Evolutionary conservation across 176 grass and related monocot genomes (phyloP).

Genomic region (Phyllostachys edulis): DNA sequence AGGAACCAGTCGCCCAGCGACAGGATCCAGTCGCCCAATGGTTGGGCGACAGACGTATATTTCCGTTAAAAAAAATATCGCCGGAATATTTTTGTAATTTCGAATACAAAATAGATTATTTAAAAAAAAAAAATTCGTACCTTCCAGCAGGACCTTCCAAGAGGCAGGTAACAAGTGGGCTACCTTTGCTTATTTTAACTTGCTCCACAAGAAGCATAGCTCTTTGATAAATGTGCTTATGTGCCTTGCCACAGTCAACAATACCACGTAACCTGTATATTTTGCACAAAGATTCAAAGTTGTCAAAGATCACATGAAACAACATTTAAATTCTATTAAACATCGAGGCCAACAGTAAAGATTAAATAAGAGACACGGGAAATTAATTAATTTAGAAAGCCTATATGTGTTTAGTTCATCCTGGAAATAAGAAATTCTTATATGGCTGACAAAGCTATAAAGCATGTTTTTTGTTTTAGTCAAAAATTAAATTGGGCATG

Average conservation of each 20-base stretch:
- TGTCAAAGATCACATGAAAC: neutral
- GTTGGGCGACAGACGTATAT: too few species aligned
- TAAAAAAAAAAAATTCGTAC: too few species aligned
- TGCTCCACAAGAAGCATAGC: slow-evolving; percentile 92
- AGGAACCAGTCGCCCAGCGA: too few species aligned
- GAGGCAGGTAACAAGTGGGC: slow-evolving; percentile 94
- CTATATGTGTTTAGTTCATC: neutral
- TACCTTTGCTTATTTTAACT: slow-evolving; percentile 90
- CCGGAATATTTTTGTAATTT: too few species aligned
- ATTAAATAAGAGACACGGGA: neutral
- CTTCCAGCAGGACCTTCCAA: slow-evolving; percentile 92
- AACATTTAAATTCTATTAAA: slow-evolving; percentile 6
- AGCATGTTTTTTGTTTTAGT: neutral
- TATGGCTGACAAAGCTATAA: neutral
- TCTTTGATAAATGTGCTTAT: slow-evolving; percentile 72
- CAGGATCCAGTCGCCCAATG: too few species aligned
- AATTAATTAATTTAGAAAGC: slow-evolving; percentile 4
- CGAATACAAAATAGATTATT: too few species aligned
- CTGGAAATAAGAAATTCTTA: neutral
- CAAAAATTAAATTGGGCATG: neutral
- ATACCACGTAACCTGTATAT: slow-evolving; percentile 74
- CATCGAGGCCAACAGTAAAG: neutral
- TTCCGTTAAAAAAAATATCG: too few species aligned
- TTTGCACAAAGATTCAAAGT: neutral
- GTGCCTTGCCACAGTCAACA: slow-evolving; percentile 83